Conservation (phyloP, 371 early-diverging fungal genomes). For the Mucor racemosus region DNA sequence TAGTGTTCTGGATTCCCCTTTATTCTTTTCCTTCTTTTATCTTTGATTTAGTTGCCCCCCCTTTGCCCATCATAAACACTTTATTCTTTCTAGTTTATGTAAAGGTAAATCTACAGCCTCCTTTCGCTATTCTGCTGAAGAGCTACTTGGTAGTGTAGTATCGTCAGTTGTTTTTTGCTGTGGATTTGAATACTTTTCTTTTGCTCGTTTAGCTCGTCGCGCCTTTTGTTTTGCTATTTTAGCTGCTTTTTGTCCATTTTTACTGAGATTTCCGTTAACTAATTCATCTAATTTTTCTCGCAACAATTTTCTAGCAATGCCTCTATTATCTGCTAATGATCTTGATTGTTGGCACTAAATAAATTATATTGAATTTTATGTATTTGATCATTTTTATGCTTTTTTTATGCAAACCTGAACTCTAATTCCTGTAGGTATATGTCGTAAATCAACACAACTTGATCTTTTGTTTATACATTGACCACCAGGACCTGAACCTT, state of each 20-base stretch:
- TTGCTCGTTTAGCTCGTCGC: slow-evolving; percentile 58
- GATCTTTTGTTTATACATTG: slow-evolving; percentile 93
- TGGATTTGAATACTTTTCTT: slow-evolving; percentile 42
- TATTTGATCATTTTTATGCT: not conserved
- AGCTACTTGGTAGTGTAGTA: not conserved
- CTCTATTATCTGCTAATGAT: slow-evolving; percentile 77
- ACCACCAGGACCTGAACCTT: slow-evolving; percentile 92
- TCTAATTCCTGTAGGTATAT: slow-evolving; percentile 82
- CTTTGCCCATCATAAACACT: not conserved
- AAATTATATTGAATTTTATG: not conserved
- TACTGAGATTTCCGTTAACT: slow-evolving; percentile 70
- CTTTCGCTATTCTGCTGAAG: not conserved
- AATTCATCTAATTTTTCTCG: slow-evolving; percentile 71
- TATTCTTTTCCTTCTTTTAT: not conserved
- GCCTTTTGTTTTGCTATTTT: slow-evolving; percentile 67
- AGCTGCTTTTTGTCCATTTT: slow-evolving; percentile 65
- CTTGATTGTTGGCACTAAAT: slow-evolving; percentile 80
- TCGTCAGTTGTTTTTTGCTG: not conserved
- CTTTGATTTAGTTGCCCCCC: not conserved
- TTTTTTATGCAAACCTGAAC: slow-evolving; percentile 57
- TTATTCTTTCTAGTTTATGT: not conserved
- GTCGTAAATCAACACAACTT: slow-evolving; percentile 82
- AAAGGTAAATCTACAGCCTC: not conserved
- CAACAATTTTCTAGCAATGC: slow-evolving; percentile 74
- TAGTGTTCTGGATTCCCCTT: not conserved